Percentiles rank a stretch among this genome's conserved stretches.
phyloP scores from a whole-genome alignment of 139 green algal species.

The Micractinium sp. region DNA sequence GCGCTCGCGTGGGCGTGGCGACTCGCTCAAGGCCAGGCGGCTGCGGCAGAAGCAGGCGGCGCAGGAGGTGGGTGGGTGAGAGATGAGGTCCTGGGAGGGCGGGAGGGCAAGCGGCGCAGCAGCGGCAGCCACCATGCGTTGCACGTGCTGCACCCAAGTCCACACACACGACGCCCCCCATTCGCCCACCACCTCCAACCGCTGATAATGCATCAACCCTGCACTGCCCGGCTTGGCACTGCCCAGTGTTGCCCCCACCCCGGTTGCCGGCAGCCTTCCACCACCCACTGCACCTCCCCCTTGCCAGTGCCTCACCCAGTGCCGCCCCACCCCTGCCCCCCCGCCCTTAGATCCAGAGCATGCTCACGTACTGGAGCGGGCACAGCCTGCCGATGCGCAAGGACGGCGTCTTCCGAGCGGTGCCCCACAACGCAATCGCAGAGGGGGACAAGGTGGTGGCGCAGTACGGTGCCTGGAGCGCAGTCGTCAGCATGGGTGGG shows the following conservation, averaged over 20 bases:
- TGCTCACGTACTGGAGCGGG: slow-evolving; percentile 13
- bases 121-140: too few species aligned
- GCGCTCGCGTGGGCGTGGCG: background rate
- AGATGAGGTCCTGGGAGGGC: background rate
- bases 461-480: slow-evolving; percentile 53
- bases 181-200: background rate
- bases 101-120: background rate
- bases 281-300: background rate
- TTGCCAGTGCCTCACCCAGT: background rate
- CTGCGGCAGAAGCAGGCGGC: slow-evolving; percentile 48
- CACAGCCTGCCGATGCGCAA: slow-evolving; percentile 31
- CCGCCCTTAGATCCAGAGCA: slow-evolving; percentile 29
- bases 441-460: slow-evolving; percentile 32
- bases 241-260: background rate
- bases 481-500: slow-evolving; percentile 43
- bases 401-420: slow-evolving; percentile 63
- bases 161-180: too few species aligned
- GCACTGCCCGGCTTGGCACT: too few species aligned
- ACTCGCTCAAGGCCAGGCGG: slow-evolving; percentile 5
- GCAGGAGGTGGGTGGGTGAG: slow-evolving; percentile 46
- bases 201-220: background rate
- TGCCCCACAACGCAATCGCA: slow-evolving; percentile 26
- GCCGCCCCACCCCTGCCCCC: background rate
- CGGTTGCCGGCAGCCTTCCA: background rate
- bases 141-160: too few species aligned